Base-by-base conservation (phyloP, 2,329 filamentous ascomycete genomes). In the Mollisiaceae sp. region DNA sequence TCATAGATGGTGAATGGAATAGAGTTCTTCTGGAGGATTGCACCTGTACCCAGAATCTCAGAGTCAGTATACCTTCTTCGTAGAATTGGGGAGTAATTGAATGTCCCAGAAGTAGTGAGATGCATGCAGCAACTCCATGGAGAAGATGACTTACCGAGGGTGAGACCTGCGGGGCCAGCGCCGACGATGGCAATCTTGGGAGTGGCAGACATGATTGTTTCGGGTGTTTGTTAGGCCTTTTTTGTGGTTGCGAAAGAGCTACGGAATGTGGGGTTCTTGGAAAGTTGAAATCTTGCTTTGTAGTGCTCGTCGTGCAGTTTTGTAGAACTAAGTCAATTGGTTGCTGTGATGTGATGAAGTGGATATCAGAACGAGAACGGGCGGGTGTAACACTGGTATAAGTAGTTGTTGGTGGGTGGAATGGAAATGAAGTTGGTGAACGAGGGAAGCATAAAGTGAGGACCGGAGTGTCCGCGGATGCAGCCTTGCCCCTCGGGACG, bases 141-240 rank as follows among this genome's bases (percentile, higher is more conserved):
- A 3, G 6, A 32, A 32, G 6, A 6, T 3, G 27, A 18, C 15
- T 43, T 43, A 18, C 18, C 45, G n/a, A 77, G 70, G n/a, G 71
- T 73, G n/a, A 77, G 69, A 39, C 75, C 75, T 3, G 67, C 73
- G 1, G 75, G 75, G 4, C 75, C 75, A 2, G 72, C 74, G 56
- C 75, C 76, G 20, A 77, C 68, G 65, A 77, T 74, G n/a, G 76
- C 72, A 15, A 77, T 74, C 36, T 66, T 66, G 45, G 59, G 54
- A 11, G 50, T 35, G 22, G 50, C 32, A 35, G 50, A 54, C 50
- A 54, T 54, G 24, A 24, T 27, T 32, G 11, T 32, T 27, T 2
- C 14, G 2, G 20, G 11, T 24, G 24, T 24, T 24, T 52, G 11
- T 20, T 27, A 4, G 47, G 24, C 4, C 11, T 14, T 52, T 6